Evolutionary conservation across 768 basidiomycete species (phyloP), one percentile per base, ranked within the genome.

Genomic region (Coprinopsis marcescibilis): DNA sequence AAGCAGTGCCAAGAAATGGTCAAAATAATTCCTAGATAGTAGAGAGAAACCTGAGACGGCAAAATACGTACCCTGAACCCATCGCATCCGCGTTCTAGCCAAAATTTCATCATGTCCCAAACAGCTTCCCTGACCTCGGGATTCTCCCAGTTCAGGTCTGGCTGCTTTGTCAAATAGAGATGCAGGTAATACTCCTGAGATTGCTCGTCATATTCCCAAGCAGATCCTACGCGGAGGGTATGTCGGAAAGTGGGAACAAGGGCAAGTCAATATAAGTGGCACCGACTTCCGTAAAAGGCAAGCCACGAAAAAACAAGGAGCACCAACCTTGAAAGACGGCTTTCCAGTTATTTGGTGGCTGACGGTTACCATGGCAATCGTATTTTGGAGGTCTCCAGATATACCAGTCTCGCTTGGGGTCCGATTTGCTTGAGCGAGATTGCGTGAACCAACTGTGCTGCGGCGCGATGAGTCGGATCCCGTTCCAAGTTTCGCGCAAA

Each of bases 91-190:
- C 79, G 67, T 44, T 79, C 72, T n/a, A 86, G 68, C 85, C 85
- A 88, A 57, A 84, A 88, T 34, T 64, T 62, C 83, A 88, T 83
- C 37, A 80, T 57, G 26, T 81, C 77, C 63, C 71, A 81, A 1
- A 85, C 70, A 6, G 80, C 76, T 46, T 72, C 66, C 5, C 80
- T 68, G 1, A 83, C 76, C 5, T 72, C 71, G 0, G 74, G 71
- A 52, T 85, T 83, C 42, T 85, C 82, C 84, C 83, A 88, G 58
- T 89, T 87, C 13, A 88, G 60, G 57, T 88, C 87, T 0, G 85
- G 86, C 64, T 86, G 85, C 55, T 85, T 75, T 7, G 69, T 57
- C 44, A 76, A 65, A 62, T 78, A 89, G 1, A 86, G 55, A 61
- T 87, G 85, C 45, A 87, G 75, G 58, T 86, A 85, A 52, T 83